Conservation (phyloP, 192 early-diverging fungal genomes). For the Tieghemiomyces parasiticus region DNA sequence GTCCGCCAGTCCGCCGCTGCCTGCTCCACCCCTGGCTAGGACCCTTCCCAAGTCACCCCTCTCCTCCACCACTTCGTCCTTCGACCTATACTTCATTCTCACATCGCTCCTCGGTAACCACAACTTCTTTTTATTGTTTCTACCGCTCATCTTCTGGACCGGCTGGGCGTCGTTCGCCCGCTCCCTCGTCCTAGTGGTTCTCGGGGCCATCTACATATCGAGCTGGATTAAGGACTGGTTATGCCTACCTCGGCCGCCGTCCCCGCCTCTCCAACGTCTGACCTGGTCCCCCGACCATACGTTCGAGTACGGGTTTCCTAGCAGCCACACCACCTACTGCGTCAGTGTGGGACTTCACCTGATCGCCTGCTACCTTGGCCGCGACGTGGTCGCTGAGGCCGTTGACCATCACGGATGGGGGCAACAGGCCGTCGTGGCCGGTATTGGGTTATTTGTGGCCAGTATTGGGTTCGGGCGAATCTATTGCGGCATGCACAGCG, state of each 20-base stretch:
- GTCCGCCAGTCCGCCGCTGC: no score
- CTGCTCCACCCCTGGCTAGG: no score
- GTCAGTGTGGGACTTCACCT: slow-evolving; percentile 49
- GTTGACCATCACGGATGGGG: slow-evolving; percentile 12
- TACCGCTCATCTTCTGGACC: slow-evolving; percentile 72
- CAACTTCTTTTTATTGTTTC: slow-evolving; percentile 65
- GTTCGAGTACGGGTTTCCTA: slow-evolving; percentile 85
- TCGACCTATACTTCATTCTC: slow-evolving; percentile 51
- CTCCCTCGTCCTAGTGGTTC: slow-evolving; percentile 23
- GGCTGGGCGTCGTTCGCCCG: slow-evolving; percentile 47
- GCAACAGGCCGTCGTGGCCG: slow-evolving; percentile 20
- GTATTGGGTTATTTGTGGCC: slow-evolving; percentile 32
- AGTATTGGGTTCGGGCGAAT: slow-evolving; percentile 60
- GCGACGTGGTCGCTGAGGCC: slow-evolving; percentile 18
- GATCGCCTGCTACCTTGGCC: slow-evolving; percentile 14
- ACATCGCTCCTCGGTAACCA: slow-evolving; percentile 75
- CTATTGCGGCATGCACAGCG: slow-evolving; percentile 79
- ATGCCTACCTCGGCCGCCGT: slow-evolving; percentile 68
- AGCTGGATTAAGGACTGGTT: slow-evolving; percentile 56
- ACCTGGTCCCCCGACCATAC: slow-evolving; percentile 48
- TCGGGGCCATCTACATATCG: slow-evolving; percentile 30
- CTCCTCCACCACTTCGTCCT: no score
- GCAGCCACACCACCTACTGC: slow-evolving; percentile 75
- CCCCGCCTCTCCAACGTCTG: slow-evolving; percentile 58
- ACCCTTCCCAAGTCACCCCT: no score